Conservation (phyloP, 2,329 filamentous ascomycete genomes). For the Claviceps capensis region DNA sequence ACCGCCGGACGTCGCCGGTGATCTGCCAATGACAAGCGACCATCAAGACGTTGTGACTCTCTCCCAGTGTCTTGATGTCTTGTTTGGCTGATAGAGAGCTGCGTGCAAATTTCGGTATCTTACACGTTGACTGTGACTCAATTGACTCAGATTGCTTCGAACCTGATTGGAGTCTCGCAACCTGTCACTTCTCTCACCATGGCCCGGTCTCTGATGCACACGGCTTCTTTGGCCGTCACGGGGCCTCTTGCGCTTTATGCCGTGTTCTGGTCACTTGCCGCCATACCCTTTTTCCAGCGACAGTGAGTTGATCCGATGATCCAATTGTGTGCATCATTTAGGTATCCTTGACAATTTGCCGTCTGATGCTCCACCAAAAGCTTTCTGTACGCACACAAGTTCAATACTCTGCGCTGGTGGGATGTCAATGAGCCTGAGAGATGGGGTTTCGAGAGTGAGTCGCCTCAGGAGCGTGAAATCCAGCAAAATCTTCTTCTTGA, state of each 20-base stretch:
- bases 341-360: not conserved
- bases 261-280: conserved; percentile 48
- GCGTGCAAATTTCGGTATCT: not conserved
- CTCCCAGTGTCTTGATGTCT: not conserved
- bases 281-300: conserved; percentile 61
- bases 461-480: not conserved
- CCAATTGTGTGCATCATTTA: not conserved
- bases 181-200: not conserved
- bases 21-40: too few species aligned
- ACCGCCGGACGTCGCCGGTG: too few species aligned
- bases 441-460: conserved; percentile 72
- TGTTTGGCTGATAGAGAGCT: not conserved
- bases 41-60: too few species aligned
- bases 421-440: conserved; percentile 63
- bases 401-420: conserved; percentile 59
- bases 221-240: conserved; percentile 24
- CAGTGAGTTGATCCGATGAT: conserved; percentile 43
- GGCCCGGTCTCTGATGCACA: conserved; percentile 19
- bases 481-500: not conserved
- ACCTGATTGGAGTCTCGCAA: not conserved
- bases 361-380: conserved; percentile 27
- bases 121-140: not conserved
- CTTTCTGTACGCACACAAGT: conserved; percentile 69
- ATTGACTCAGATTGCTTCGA: not conserved
- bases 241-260: conserved; percentile 52